Evolutionary conservation across 2,329 filamentous ascomycete genomes (phyloP), one percentile per base, ranked within the genome.

Genomic region (Coniosporium tulheliwenetii): DNA sequence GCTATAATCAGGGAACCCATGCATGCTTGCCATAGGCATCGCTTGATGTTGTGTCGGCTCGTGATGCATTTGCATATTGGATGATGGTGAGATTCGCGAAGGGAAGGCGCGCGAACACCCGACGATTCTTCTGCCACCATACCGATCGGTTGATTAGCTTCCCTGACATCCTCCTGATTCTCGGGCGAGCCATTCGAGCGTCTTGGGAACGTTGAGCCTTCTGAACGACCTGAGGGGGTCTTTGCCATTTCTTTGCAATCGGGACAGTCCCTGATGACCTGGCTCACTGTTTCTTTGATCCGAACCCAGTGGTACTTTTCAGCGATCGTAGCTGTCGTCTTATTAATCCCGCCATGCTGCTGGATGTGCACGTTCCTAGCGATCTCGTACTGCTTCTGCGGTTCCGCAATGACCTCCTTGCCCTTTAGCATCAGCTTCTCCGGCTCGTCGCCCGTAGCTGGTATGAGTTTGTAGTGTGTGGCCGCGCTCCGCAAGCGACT

Each of bases 251-350:
- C 85, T 62, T 89, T 93, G 65, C 89, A 96, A 56, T 93, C 80
- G 7, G 73, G 65, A 61, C 91, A 98, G 52, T 91, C 89, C 51
- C 84, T 81, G 61, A 96, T 94, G 51, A 94, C 87, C 57, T 89
- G 79, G 57, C 82, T 91, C 45, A 95, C 91, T 1, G 89, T 96
- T 62, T 95, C 87, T 60, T 96, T 98, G 65, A 96, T 96, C 45
- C 89, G 77, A 38, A 93, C 87, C 91, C 91, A 98, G 63, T 96
- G 91, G 57, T 89, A 95, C 54, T 81, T 82, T 56, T 95, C 85
- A 9, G 89, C 85, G 52, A 98, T 94, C 14, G 79, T 81, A 14
- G 89, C 87, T 1, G 89, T 96, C 0, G 89, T 96, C 66, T 95
- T 95, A 69, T 98, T 98, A 69, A 96, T 96, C 39, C 91, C 91